Conservation (phyloP, 1,284 basidiomycete species). For the Coniferiporia sulphurascens region DNA sequence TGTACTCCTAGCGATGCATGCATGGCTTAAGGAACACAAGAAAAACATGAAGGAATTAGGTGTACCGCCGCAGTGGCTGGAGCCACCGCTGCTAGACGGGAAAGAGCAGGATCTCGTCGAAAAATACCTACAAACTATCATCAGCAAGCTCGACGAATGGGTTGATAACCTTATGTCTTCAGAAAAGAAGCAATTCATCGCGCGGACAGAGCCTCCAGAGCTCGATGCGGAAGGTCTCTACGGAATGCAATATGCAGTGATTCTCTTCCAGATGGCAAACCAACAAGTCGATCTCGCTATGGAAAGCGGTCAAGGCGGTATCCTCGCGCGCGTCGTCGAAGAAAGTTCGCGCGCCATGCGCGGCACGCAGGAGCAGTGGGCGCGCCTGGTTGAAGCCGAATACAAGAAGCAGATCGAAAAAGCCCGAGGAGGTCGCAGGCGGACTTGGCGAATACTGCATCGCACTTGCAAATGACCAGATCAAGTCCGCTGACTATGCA, state of each 20-base stretch:
- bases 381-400: slow-evolving; percentile 79
- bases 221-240: slow-evolving; percentile 86
- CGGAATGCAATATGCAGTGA: slow-evolving; percentile 88
- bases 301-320: slow-evolving; percentile 93
- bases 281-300: slow-evolving; percentile 94
- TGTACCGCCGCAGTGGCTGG: slow-evolving; percentile 75
- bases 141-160: slow-evolving; percentile 98
- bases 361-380: slow-evolving; percentile 86
- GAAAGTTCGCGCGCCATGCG: slow-evolving; percentile 91
- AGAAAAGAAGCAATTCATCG: slow-evolving; percentile 82
- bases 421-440: slow-evolving; percentile 81
- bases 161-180: slow-evolving; percentile 90
- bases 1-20: slow-evolving; percentile 80
- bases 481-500: slow-evolving; percentile 92
- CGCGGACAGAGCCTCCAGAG: slow-evolving; percentile 84
- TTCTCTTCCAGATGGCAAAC: slow-evolving; percentile 98
- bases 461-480: slow-evolving; percentile 97
- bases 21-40: slow-evolving; percentile 95
- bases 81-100: slow-evolving; percentile 88
- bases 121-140: slow-evolving; percentile 91
- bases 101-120: slow-evolving; percentile 93
- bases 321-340: slow-evolving; percentile 86
- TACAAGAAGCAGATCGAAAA: slow-evolving; percentile 85
- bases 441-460: slow-evolving; percentile 96
- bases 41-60: slow-evolving; percentile 92